Evolutionary conservation across 768 basidiomycete species (phyloP), one percentile per base, ranked within the genome.

Genomic region (Amanita rubescens): DNA sequence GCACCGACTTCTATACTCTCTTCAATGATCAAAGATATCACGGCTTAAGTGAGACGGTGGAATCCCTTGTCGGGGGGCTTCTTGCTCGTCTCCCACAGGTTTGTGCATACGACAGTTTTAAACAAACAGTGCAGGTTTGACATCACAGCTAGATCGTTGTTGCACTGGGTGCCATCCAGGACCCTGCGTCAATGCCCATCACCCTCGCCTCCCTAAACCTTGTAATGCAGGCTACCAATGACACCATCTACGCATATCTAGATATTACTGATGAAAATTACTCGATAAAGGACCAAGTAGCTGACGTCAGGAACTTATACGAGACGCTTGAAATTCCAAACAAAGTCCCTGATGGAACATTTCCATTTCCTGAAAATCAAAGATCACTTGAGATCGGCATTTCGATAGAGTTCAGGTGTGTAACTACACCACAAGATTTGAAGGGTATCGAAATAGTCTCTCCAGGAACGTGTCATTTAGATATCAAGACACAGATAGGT

Each of bases 391-490:
- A 65, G n/a, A 51, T 68, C 17, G 86, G 86, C 3, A 70, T 84
- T 12, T 69, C 78, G 5, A 57, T 85, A 1, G 81, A 84, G 61
- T 85, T 85, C 62, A 76, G 73, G 81, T 53, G 45, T 35, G 12
- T 4, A 11, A 19, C 8, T 76, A 42, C 35, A 20, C 6, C 14
- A 22, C 53, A 8, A 9, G 30, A 57, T 64, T 61, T 54, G 14
- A 8, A 24, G 9, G 17, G 6, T 7, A 37, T 43, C 19, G 57
- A 61, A 10, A 32, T n/a, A n/a, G 59, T 33, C 38, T 15, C 48
- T 56, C 27, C 38, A 85, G 84, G 61, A 75, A 85, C 55, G 89
- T 91, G 3, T 84, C 79, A 3, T 90, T 90, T 68, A 72, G 65
- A 38, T 90, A 90, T 61, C 84, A 85, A 0, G 73, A 79, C 62